A percentile compares a stretch with the other conserved stretches of the same genome.
These are phyloP conservation scores for Cicer yamashitae DNA, from an alignment of 306 rosid genomes.

Conservation along the genomic window DNA sequence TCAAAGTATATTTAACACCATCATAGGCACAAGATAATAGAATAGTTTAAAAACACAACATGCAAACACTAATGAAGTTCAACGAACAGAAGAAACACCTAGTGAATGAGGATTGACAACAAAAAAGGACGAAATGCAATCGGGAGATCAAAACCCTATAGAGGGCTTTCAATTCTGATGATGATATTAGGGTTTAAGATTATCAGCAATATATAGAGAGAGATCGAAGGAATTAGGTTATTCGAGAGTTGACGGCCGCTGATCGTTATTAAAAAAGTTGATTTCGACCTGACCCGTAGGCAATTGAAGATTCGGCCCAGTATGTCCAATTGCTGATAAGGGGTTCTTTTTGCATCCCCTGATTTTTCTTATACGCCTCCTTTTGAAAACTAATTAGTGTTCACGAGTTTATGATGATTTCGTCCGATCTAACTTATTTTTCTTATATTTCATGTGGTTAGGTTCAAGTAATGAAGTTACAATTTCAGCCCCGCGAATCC, in stretches of 20 bases:
- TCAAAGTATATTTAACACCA: slow-evolving; percentile 81
- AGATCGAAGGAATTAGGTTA: slow-evolving; percentile 32
- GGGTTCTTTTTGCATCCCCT: not conserved
- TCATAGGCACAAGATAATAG: slow-evolving; percentile 53
- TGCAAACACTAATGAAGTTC: too few relatives aligned
- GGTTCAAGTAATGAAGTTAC: too few relatives aligned
- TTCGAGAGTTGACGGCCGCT: not conserved
- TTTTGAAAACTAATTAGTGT: not conserved
- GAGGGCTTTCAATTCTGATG: not conserved
- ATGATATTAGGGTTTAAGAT: slow-evolving; percentile 10
- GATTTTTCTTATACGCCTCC: not conserved
- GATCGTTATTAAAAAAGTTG: not conserved
- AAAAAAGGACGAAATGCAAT: not conserved
- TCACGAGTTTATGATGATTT: too few relatives aligned
- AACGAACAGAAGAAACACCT: too few relatives aligned
- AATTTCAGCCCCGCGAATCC: too few relatives aligned
- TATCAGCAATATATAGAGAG: slow-evolving; percentile 10
- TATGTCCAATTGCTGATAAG: not conserved
- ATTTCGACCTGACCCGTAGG: not conserved
- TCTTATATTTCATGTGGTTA: too few relatives aligned
- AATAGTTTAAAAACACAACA: too few relatives aligned
- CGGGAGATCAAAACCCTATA: not conserved
- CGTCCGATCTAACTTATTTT: too few relatives aligned
- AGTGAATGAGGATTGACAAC: not conserved
- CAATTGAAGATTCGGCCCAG: not conserved